Conservation (phyloP, 169 alveolate genomes). For the Eimeria praecox region DNA sequence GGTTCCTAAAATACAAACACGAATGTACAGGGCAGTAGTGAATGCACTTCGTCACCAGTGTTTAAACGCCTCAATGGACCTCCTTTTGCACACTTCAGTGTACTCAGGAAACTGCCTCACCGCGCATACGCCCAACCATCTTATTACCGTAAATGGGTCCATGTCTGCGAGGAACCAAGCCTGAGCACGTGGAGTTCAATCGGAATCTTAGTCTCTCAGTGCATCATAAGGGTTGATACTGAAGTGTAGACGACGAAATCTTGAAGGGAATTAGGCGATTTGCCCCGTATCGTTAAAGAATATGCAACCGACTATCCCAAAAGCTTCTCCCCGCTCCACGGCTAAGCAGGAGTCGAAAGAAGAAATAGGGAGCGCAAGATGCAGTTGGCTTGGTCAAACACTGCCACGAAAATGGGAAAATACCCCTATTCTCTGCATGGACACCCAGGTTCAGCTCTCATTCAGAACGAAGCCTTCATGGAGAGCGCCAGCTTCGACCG, state of each 20-base stretch:
- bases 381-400: neutral
- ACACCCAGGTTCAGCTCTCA: neutral
- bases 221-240: neutral
- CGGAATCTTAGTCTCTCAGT: neutral
- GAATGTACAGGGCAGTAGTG: neutral
- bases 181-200: neutral
- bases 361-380: neutral
- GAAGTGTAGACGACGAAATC: neutral
- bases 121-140: slow-evolving; percentile 68
- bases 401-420: neutral
- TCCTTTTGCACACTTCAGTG: neutral
- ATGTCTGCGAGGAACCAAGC: neutral
- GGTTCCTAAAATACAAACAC: slow-evolving; percentile 56
- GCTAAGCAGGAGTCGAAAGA: too few species aligned
- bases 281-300: neutral
- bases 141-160: slow-evolving; percentile 65
- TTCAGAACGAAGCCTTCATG: neutral
- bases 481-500: neutral
- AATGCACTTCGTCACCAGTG: neutral
- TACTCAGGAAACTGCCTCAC: neutral
- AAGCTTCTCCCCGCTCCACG: too few species aligned
- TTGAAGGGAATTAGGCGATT: neutral
- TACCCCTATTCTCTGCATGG: neutral
- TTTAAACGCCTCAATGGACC: neutral
- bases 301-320: neutral